Base-by-base conservation (phyloP, 2,329 filamentous ascomycete species). In the Nectriaceae sp. region DNA sequence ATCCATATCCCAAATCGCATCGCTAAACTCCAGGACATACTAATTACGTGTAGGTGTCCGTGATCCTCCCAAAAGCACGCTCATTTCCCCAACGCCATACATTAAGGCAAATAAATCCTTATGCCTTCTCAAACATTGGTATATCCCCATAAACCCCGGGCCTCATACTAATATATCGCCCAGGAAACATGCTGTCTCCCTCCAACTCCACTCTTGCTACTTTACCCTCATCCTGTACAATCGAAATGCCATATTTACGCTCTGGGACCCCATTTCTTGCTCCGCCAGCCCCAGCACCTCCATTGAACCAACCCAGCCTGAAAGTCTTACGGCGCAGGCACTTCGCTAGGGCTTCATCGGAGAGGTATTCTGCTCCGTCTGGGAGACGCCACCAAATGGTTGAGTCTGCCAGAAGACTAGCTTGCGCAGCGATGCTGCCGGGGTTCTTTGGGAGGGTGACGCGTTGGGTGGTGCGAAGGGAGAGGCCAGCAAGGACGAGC, bases 341-440 rank as follows among this genome's bases (percentile, higher is more conserved):
- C 31, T 57, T 42, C 10, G 52, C 57, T n/a, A 65, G 41, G 29
- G 59, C 52, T 15, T 55, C 50, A 19, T 64, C 60, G n/a, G 53
- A 44, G 53, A 65, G 58, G 59, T 61, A 64, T 24, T 62, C 60
- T 8, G 55, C 57, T 19, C 63, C 63, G 13, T 55, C 48, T 3
- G 63, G 63, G 5, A 65, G 46, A 19, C 62, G 56, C 50, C 55
- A 60, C 61, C 61, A 63, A 16, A 63, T 16, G 5, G 57, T 59
- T 24, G 62, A 65, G 54, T 64, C 61, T 4, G 59, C 59, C 19
- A 65, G 50, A 29, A 65, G 57, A 46, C 62, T 65, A 20, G 60
- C 63, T 43, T 58, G 60, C 10, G 62, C 62, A 10, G 62, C 63
- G 21, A 65, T 62, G 24, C 62, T 65, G 8, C 63, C 56, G 2